phyloP scores from a whole-genome alignment of 192 early-diverging fungal species.

The Backusella sp. region DNA sequence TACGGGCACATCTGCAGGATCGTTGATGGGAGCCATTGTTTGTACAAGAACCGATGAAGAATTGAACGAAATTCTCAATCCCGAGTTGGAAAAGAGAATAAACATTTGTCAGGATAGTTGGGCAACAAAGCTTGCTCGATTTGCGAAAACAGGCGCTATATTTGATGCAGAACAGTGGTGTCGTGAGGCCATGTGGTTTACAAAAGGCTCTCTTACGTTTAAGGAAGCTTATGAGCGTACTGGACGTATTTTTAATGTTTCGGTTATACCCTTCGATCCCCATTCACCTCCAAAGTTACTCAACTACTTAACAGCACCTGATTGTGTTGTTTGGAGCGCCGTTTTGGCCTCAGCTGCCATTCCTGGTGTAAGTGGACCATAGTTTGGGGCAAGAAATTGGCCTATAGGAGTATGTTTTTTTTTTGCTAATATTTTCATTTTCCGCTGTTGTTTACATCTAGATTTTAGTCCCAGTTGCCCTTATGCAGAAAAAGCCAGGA shows the following conservation, averaged over 20 bases:
- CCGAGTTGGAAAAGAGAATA: constrained; percentile 49
- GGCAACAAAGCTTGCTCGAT: constrained; percentile 28
- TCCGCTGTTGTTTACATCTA: not conserved
- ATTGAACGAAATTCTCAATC: constrained; percentile 53
- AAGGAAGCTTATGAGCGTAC: constrained; percentile 87
- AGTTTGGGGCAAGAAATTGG: not conserved
- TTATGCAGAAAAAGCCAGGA: constrained; percentile 72
- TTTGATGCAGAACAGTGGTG: constrained; percentile 68
- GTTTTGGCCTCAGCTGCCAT: constrained; percentile 80
- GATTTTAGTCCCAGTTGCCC: constrained; percentile 77
- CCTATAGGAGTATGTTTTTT: not conserved
- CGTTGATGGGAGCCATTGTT: constrained; percentile 62
- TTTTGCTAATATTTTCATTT: not conserved
- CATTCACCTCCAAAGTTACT: constrained; percentile 78
- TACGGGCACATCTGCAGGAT: constrained; percentile 73
- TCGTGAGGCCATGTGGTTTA: constrained; percentile 63
- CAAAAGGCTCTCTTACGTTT: constrained; percentile 83
- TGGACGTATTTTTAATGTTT: constrained; percentile 84
- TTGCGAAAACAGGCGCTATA: constrained; percentile 44
- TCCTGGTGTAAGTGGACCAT: constrained; percentile 55
- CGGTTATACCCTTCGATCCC: constrained; percentile 71
- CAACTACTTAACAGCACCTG: constrained; percentile 85
- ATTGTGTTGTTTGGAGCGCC: constrained; percentile 87
- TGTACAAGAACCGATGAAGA: constrained; percentile 70
- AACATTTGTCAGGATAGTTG: constrained; percentile 54